Evolutionary conservation across 345 rosid genomes (phyloP), one percentile per base, ranked within the genome.

Genomic region (Gossypium mustelinum): DNA sequence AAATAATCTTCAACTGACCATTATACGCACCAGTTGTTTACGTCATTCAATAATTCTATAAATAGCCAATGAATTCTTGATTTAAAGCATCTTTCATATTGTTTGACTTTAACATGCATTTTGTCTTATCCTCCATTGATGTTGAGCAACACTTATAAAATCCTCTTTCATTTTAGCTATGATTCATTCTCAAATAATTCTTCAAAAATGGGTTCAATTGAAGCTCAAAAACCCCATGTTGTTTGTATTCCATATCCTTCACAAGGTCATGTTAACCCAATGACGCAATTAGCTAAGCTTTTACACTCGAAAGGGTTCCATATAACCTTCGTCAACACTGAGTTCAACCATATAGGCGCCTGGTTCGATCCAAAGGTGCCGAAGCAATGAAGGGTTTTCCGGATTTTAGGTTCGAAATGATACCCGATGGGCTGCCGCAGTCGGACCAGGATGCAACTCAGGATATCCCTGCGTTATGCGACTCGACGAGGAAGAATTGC

Each of bases 251-350:
- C 78, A 1, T 75, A 8, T 13, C 78, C 78, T 14, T 2, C 78
- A 11, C 73, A 75, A 67, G 78, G 78, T 25, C 78, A 75, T 17
- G 17, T 75, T 45, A 75, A 1, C 45, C 66, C 78, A 16, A 9
- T 67, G 25, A 65, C 57, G 48, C 73, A 67, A 22, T 17, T 75
- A n/a, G 78, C 78, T 20, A 75, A 75, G 65, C 45, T 75, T 7
- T 45, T 75, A 5, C 78, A 75, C 66, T 66, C 82, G 0, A 74
- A 58, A 55, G 89, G 84, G 11, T 82, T 84, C 74, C 83, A 86
- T 62, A n/a, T 86, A 52, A 86, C 89, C 2, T 78, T 81, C 0
- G 83, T 85, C 57, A 77, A 85, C 70, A 81, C 86, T 0, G 82
- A 83, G 73, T 79, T 74, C 77, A 84, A 81, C 39, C 80, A 77